A percentile compares a stretch with the other conserved stretches of the same genome.
phyloP scores from a whole-genome alignment of 345 rosid genomes.

The Pugionium cornutum region DNA sequence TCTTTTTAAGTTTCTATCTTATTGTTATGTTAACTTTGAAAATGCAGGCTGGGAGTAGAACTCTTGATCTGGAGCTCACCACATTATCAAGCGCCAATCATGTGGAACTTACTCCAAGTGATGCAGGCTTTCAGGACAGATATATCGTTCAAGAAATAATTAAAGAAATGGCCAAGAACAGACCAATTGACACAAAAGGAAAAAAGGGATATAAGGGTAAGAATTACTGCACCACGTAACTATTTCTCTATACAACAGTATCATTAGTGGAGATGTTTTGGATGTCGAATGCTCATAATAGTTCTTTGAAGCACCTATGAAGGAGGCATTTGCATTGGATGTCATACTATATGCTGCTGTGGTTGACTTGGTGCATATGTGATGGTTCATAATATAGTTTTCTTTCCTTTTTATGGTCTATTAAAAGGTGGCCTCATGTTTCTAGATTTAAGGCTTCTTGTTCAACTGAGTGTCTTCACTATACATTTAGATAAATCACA shows the following conservation, averaged over 20 bases:
- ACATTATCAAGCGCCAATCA: conserved; percentile 84
- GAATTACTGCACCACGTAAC: neutral
- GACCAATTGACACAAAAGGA: conserved; percentile 89
- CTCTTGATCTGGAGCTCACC: conserved; percentile 83
- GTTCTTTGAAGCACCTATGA: neutral
- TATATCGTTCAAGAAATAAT: conserved; percentile 93
- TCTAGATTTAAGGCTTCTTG: conserved; percentile 8
- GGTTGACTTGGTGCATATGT: neutral
- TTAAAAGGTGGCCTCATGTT: conserved; percentile 8
- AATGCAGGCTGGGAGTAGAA: conserved; percentile 87
- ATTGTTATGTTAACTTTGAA: neutral
- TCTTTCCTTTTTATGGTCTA: neutral
- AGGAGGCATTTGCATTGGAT: neutral
- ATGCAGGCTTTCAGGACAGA: conserved; percentile 97
- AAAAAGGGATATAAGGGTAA: conserved; percentile 84
- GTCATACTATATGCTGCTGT: conserved; percentile 1
- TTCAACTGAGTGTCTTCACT: conserved; percentile 1
- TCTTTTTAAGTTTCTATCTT: neutral
- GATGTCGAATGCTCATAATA: neutral
- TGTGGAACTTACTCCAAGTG: conserved; percentile 92
- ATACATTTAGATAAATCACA: neutral
- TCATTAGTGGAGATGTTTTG: neutral
- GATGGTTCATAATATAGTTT: neutral
- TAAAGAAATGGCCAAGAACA: conserved; percentile 95
- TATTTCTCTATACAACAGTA: neutral